Evolutionary conservation across 345 rosid species (phyloP).

Genomic region (Moricandia arvensis): DNA sequence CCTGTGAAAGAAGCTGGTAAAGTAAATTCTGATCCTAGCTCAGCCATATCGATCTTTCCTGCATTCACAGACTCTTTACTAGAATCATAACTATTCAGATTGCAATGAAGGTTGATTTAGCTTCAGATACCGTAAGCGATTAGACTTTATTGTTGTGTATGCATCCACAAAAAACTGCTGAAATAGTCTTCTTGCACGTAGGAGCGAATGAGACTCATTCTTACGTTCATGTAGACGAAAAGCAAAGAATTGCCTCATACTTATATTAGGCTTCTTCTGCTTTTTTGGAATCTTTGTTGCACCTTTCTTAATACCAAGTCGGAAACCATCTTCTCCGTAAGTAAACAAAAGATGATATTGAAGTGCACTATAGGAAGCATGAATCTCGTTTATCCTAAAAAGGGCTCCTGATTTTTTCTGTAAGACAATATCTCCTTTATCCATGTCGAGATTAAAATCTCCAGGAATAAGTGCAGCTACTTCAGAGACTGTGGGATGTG

Average conservation of each 20-base stretch:
- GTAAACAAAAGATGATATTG: background rate
- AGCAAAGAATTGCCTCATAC: background rate
- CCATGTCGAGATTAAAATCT: background rate
- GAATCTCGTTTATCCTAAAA: background rate
- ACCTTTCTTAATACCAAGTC: background rate
- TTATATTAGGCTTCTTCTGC: background rate
- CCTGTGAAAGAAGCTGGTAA: background rate
- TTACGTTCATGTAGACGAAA: background rate
- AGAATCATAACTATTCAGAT: background rate
- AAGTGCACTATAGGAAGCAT: background rate
- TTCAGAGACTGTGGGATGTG: background rate
- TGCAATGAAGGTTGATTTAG: background rate
- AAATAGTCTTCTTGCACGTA: background rate
- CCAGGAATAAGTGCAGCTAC: background rate
- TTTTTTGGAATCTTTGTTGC: background rate
- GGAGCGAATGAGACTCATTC: background rate
- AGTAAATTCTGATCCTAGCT: background rate
- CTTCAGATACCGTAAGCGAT: background rate
- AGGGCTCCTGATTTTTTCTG: background rate
- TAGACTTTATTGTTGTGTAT: background rate
- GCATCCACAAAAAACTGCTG: background rate
- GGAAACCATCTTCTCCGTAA: background rate
- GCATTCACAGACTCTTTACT: background rate
- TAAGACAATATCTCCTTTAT: background rate
- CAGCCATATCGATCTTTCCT: background rate